A percentile compares a stretch with the other conserved stretches of the same genome.
These are phyloP conservation scores for Setomelanomma holmii DNA, from an alignment of 2,329 filamentous ascomycete species.

Conservation along the genomic window DNA sequence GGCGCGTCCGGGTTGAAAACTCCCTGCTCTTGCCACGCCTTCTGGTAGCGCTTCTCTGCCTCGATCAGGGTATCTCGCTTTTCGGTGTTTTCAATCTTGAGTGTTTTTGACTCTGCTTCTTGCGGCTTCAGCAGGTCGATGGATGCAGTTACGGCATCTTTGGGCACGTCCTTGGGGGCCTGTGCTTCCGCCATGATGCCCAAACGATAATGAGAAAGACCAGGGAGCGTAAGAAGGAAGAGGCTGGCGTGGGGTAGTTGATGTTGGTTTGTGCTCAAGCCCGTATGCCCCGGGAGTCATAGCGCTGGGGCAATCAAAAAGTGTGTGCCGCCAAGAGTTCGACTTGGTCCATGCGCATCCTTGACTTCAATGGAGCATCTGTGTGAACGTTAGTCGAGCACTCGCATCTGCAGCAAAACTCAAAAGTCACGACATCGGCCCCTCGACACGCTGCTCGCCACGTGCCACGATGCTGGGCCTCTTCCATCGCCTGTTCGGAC, in stretches of 20 bases:
- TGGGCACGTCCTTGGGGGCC: constrained; percentile 34
- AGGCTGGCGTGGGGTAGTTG: constrained; percentile 2
- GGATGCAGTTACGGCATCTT: constrained; percentile 59
- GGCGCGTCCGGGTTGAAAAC: constrained; percentile 90
- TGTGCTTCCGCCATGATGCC: constrained; percentile 41
- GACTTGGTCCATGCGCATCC: constrained; percentile 7
- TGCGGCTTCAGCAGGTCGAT: constrained; percentile 63
- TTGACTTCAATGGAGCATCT: constrained; percentile 6
- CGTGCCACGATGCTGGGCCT: constrained; percentile 32
- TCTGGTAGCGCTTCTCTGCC: constrained; percentile 91
- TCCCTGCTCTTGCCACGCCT: constrained; percentile 76
- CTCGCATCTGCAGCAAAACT: constrained; percentile 1
- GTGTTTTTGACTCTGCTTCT: constrained; percentile 64
- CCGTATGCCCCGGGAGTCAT: constrained; percentile 24
- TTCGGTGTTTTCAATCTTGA: constrained; percentile 78
- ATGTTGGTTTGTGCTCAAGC: constrained; percentile 12
- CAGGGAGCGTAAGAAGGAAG: constrained; percentile 23
- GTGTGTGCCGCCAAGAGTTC: constrained; percentile 24
- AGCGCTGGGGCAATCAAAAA: constrained; percentile 12
- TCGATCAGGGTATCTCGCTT: constrained; percentile 84
- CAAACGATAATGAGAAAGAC: constrained; percentile 6
- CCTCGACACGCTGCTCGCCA: not conserved
- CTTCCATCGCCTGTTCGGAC: constrained; percentile 59
- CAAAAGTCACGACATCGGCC: constrained; percentile 4
- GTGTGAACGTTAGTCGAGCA: constrained; percentile 24